Percentiles rank a stretch among this genome's conserved stretches.
Evolutionary conservation across 2,329 filamentous ascomycete species (phyloP).

Genomic region (Capronia coronata): DNA sequence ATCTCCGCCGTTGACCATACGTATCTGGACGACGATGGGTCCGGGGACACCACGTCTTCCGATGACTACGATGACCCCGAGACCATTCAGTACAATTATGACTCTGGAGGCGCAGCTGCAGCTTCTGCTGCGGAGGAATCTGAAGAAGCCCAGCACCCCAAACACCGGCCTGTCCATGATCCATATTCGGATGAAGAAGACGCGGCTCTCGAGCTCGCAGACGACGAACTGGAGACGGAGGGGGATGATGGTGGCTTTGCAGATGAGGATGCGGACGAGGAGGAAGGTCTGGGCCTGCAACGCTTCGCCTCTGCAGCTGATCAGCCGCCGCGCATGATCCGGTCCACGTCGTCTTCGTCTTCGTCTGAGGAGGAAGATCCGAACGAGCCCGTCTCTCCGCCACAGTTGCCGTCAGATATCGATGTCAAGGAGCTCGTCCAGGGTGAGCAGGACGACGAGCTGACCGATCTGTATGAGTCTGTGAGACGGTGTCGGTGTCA

Average conservation of each 20-base stretch:
- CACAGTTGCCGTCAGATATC: conserved; percentile 19
- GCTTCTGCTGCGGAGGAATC: not conserved
- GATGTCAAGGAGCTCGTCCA: conserved; percentile 16
- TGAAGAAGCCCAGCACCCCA: not conserved
- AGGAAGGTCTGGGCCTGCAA: conserved; percentile 14
- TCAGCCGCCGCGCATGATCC: conserved; percentile 19
- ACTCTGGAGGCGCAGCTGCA: not conserved
- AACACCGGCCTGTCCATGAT: conserved; percentile 11
- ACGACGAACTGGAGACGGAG: conserved; percentile 19
- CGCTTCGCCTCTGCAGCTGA: conserved; percentile 22
- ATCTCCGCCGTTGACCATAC: not conserved
- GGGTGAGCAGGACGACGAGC: conserved; percentile 18
- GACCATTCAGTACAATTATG: not conserved
- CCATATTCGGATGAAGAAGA: conserved; percentile 23
- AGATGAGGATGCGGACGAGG: not conserved
- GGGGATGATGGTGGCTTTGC: not conserved
- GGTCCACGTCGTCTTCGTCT: conserved; percentile 3
- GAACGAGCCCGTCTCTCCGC: conserved; percentile 16
- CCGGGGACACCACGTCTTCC: conserved; percentile 12
- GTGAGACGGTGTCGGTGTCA: conserved; percentile 22
- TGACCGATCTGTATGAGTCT: conserved; percentile 20
- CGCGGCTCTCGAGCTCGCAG: conserved; percentile 15
- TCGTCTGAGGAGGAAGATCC: conserved; percentile 14
- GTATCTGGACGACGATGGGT: conserved; percentile 8
- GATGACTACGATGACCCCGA: conserved; percentile 23